Conservation (phyloP, 306 rosid genomes). For the Dicorynia guianensis region DNA sequence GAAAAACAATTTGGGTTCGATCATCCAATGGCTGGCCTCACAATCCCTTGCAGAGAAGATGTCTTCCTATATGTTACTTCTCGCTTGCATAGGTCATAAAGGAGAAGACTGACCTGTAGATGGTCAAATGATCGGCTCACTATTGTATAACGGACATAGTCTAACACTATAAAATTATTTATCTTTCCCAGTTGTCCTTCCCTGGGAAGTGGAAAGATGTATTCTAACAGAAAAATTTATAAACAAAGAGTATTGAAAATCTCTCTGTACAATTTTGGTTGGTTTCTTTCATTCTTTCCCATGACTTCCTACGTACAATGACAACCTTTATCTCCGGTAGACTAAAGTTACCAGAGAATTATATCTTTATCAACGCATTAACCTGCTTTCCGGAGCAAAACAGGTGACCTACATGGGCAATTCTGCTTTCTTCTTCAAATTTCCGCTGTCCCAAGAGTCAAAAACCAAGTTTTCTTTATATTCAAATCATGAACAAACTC, state of each 20-base stretch:
- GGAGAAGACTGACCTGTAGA: not conserved
- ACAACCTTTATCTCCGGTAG: too few relatives aligned
- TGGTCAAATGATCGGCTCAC: too few relatives aligned
- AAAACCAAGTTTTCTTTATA: not conserved
- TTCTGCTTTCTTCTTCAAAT: constrained; percentile 3
- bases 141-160: too few relatives aligned
- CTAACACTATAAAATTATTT: too few relatives aligned
- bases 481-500: not conserved
- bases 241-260: too few relatives aligned
- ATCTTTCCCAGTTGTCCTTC: too few relatives aligned
- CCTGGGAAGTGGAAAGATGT: too few relatives aligned
- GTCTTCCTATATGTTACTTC: constrained; percentile 37
- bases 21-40: constrained; percentile 52
- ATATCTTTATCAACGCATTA: not conserved
- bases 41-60: constrained; percentile 45
- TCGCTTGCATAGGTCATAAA: not conserved
- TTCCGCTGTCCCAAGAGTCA: not conserved
- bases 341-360: too few relatives aligned
- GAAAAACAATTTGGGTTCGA: constrained; percentile 48
- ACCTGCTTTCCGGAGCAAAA: not conserved
- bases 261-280: too few relatives aligned
- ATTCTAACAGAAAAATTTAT: too few relatives aligned
- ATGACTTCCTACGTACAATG: too few relatives aligned
- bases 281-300: too few relatives aligned
- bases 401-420: not conserved